Evolutionary conservation across 495 filamentous ascomycete genomes (phyloP).

Genomic region (Apiosordaria backusii): DNA sequence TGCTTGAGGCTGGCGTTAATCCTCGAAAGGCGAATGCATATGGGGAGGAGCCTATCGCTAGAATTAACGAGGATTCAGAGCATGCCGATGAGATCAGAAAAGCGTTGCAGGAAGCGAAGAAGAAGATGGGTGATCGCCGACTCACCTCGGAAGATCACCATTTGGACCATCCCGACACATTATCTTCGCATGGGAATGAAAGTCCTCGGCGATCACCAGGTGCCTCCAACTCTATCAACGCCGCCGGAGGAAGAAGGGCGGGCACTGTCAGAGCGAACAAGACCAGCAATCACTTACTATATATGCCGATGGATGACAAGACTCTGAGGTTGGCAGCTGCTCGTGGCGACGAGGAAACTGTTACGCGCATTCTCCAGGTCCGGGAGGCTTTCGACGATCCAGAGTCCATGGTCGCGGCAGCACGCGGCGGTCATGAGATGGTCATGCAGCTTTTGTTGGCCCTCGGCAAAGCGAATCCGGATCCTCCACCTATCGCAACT

Average conservation of each 20-base stretch:
- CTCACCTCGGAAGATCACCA: slow-evolving; percentile 64
- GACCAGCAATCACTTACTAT: slow-evolving; percentile 52
- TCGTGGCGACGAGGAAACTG: slow-evolving; percentile 76
- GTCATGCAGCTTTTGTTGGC: slow-evolving; percentile 83
- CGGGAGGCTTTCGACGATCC: slow-evolving; percentile 66
- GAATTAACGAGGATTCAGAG: slow-evolving; percentile 68
- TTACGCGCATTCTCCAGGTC: slow-evolving; percentile 75
- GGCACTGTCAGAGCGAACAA: slow-evolving; percentile 51
- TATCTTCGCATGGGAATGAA: slow-evolving; percentile 64
- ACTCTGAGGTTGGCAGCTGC: slow-evolving; percentile 77
- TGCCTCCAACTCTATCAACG: slow-evolving; percentile 32
- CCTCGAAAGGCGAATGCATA: slow-evolving; percentile 81
- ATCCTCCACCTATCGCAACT: slow-evolving; percentile 60
- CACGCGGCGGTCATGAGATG: slow-evolving; percentile 85
- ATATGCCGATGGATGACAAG: slow-evolving; percentile 57
- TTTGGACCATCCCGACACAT: slow-evolving; percentile 50
- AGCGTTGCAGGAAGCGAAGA: slow-evolving; percentile 51
- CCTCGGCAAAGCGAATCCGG: slow-evolving; percentile 71
- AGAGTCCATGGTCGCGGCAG: slow-evolving; percentile 82
- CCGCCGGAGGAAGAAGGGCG: slow-evolving; percentile 36
- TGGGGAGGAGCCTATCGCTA: slow-evolving; percentile 82
- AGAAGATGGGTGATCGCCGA: slow-evolving; percentile 46
- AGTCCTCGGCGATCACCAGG: slow-evolving; percentile 65
- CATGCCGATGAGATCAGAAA: slow-evolving; percentile 55
- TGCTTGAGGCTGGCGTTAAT: slow-evolving; percentile 83